These are phyloP conservation scores for Pythium guiyangense DNA, from an alignment of 352 stramenopile genomes.

Conservation along the genomic window DNA sequence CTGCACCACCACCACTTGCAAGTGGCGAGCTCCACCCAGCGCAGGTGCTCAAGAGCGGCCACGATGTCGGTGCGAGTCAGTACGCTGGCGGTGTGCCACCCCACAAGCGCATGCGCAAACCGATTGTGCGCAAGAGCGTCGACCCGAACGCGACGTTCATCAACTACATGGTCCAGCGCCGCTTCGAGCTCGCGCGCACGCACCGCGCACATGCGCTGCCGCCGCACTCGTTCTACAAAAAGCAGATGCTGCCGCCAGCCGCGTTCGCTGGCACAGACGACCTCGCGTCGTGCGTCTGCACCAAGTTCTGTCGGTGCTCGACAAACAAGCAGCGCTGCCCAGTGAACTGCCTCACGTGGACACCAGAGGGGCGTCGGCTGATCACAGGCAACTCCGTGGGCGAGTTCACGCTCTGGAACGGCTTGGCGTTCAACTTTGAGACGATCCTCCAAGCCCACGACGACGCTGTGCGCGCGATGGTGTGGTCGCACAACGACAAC, in stretches of 20 bases:
- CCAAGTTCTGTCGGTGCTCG: conserved; percentile 85
- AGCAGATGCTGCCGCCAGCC: conserved; percentile 70
- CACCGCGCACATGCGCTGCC: conserved; percentile 51
- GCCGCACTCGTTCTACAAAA: conserved; percentile 84
- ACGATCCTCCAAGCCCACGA: conserved; percentile 93
- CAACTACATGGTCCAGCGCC: conserved; percentile 68
- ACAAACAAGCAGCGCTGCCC: conserved; percentile 91
- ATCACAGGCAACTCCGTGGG: conserved; percentile 97
- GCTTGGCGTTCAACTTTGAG: conserved; percentile 97
- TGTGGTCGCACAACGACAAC: conserved; percentile 90
- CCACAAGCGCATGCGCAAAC: conserved; percentile 84
- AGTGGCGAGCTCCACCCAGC: conserved; percentile 41
- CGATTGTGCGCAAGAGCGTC: conserved; percentile 84
- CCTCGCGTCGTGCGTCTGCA: conserved; percentile 74
- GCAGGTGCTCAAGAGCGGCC: conserved; percentile 73
- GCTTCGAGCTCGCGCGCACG: conserved; percentile 51
- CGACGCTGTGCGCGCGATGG: conserved; percentile 84
- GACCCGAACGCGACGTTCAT: conserved; percentile 87
- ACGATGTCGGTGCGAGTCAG: conserved; percentile 65
- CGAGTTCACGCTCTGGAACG: conserved; percentile 98
- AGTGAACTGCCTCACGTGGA: conserved; percentile 94
- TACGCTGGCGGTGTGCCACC: conserved; percentile 64
- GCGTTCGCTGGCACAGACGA: conserved; percentile 61
- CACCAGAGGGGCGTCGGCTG: conserved; percentile 90
- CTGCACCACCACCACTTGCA: not conserved